Base-by-base conservation (phyloP, 2,329 filamentous ascomycete species). In the Kalmusia sp. region DNA sequence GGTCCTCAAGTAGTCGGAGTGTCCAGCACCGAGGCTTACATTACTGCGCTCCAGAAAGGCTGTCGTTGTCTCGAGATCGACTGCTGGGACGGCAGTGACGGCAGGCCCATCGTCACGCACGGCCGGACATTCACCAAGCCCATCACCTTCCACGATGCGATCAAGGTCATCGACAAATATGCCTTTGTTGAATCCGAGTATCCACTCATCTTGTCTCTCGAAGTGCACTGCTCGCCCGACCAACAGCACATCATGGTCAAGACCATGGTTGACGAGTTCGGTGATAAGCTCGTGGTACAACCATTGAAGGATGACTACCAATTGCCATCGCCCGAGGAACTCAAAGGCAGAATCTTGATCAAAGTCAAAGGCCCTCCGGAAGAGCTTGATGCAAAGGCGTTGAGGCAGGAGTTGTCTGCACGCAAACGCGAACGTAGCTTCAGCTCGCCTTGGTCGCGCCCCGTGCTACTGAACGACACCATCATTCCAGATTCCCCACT, bases 31-130 rank as follows among this genome's bases (percentile, higher is more conserved):
- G 95, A 99, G 74, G 92, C 92, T 37, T 99, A 99, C 76, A 96
- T 98, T 64, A 87, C 87, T 7, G 91, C 93, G 3, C 83, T 99
- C 6, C 87, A 91, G 58, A 89, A 91, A 55, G 93, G 93, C 7
- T 99, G 95, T 72, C 90, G 95, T 44, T 98, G 95, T 73, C 88
- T 99, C 39, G 95, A 99, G 76, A 92, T 99, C 47, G 95, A 99
- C 75, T 98, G 93, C 76, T 99, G 95, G 95, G 92, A 99, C 74
- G 95, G 95, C 14, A 84, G 85, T 47, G 89, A 96, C 69, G 92
- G 91, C 33, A 86, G 91, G 65, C 95, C 95, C 1, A 86, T 92
- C 48, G 95, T 99, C 27, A 92, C 91, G 57, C 95, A 99, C 66
- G 95, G 95, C 21, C 87, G 88, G 53, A 96, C 93, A 0, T 82